Conservation (phyloP, 495 filamentous ascomycete genomes). For the Tuber melanosporum region DNA sequence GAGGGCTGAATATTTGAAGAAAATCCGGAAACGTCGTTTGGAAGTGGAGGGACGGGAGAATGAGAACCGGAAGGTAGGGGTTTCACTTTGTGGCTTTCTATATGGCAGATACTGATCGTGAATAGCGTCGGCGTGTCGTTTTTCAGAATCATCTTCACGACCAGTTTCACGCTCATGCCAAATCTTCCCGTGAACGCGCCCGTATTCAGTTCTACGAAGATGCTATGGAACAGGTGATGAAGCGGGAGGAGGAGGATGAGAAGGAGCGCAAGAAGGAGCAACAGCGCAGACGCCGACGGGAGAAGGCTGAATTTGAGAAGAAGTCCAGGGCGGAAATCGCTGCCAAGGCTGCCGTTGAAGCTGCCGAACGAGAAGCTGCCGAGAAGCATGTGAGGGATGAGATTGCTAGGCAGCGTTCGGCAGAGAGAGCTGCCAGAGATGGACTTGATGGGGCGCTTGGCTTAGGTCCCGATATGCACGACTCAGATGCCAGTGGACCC, state of each 20-base stretch:
- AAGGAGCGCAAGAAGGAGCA: slow-evolving; percentile 99
- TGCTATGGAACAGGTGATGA: slow-evolving; percentile 77
- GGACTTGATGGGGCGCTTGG: slow-evolving; percentile 67
- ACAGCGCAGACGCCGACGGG: slow-evolving; percentile 92
- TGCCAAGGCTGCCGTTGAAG: slow-evolving; percentile 66
- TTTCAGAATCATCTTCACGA: slow-evolving; percentile 50
- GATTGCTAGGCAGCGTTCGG: slow-evolving; percentile 57
- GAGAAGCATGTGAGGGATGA: slow-evolving; percentile 79
- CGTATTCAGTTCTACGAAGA: slow-evolving; percentile 55
- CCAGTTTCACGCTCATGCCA: slow-evolving; percentile 52
- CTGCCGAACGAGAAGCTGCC: slow-evolving; percentile 77
- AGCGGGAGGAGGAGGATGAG: slow-evolving; percentile 83
- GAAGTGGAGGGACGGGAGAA: slow-evolving; percentile 55
- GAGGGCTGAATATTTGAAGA: slow-evolving; percentile 34
- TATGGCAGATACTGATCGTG: slow-evolving; percentile 40
- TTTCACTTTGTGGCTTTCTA: slow-evolving; percentile 21
- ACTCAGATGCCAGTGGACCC: slow-evolving; percentile 72
- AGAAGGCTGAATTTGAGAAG: slow-evolving; percentile 89
- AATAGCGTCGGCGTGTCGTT: slow-evolving; percentile 47
- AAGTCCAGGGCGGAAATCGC: slow-evolving; percentile 71
- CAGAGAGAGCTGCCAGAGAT: slow-evolving; percentile 59
- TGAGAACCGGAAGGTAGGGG: slow-evolving; percentile 54
- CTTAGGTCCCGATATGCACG: slow-evolving; percentile 51
- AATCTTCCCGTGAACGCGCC: slow-evolving; percentile 52
- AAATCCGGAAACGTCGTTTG: slow-evolving; percentile 52